Percentiles rank a stretch among this genome's conserved stretches.
These are phyloP conservation scores for Entomortierella chlamydospora DNA, from an alignment of 192 early-diverging fungal genomes.

Conservation along the genomic window DNA sequence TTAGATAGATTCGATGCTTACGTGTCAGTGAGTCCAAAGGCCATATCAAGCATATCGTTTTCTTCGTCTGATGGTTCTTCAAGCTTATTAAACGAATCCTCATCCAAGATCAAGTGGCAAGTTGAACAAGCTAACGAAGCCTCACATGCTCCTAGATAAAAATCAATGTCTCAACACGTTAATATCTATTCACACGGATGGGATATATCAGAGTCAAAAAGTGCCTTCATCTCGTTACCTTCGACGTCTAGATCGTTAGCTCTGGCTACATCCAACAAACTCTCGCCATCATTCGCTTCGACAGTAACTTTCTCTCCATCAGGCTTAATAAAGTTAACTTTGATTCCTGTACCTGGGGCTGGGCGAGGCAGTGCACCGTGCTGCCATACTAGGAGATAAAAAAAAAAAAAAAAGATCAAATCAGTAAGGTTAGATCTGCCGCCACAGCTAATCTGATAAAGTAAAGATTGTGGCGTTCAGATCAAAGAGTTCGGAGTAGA, in stretches of 20 bases:
- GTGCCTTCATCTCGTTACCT: conserved; percentile 58
- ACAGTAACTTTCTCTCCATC: conserved; percentile 84
- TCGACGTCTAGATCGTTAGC: conserved; percentile 93
- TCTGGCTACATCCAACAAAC: conserved; percentile 92
- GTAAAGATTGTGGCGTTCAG: neutral
- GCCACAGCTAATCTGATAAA: neutral
- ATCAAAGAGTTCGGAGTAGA: neutral
- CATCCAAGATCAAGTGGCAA: conserved; percentile 92
- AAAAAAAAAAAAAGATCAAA: conserved; percentile 3
- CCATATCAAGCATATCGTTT: conserved; percentile 98
- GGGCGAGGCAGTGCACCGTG: conserved; percentile 45
- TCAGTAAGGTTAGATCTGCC: neutral
- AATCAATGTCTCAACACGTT: neutral
- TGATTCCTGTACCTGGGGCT: conserved; percentile 54
- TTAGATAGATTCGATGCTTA: conserved; percentile 53
- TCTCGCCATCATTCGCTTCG: conserved; percentile 85
- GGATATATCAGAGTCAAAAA: too few relatives aligned
- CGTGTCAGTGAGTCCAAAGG: conserved; percentile 96
- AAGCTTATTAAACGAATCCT: conserved; percentile 83
- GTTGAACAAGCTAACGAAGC: conserved; percentile 95
- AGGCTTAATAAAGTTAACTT: conserved; percentile 87
- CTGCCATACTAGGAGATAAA: conserved; percentile 19
- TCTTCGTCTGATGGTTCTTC: conserved; percentile 97
- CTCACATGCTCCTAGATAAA: conserved; percentile 85
- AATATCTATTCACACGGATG: neutral